Evolutionary conservation across 768 basidiomycete genomes (phyloP).

Genomic region (Lentinula guzmanii): DNA sequence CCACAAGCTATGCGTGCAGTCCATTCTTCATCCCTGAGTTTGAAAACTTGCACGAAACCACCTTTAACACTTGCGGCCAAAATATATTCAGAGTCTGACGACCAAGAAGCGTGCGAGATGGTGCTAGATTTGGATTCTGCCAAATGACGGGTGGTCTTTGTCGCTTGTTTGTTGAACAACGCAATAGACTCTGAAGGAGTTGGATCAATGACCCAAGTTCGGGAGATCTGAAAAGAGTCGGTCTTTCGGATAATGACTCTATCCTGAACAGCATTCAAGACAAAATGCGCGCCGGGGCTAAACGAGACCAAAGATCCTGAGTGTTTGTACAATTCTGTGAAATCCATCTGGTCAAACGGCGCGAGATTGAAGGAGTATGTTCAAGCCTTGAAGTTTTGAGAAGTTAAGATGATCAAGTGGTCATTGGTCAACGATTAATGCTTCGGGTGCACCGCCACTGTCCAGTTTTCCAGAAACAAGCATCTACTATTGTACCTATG

Average conservation of each 20-base stretch:
- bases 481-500: no score
- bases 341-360: slow-evolving; percentile 58
- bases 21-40: slow-evolving; percentile 77
- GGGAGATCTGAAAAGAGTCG: slow-evolving; percentile 76
- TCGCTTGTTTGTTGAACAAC: slow-evolving; percentile 28
- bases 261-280: slow-evolving; percentile 75
- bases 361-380: no score
- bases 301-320: slow-evolving; percentile 66
- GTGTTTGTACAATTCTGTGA: slow-evolving; percentile 81
- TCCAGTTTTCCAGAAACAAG: no score
- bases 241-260: slow-evolving; percentile 79
- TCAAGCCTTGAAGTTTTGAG: neutral
- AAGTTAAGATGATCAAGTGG: neutral
- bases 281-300: slow-evolving; percentile 83
- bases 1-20: slow-evolving; percentile 73
- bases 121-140: slow-evolving; percentile 25
- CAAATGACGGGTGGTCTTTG: slow-evolving; percentile 21
- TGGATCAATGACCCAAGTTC: slow-evolving; percentile 68
- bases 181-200: slow-evolving; percentile 45
- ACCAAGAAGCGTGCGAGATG: slow-evolving; percentile 81
- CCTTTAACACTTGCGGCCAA: slow-evolving; percentile 72
- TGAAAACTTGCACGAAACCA: slow-evolving; percentile 71
- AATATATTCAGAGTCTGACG: slow-evolving; percentile 82
- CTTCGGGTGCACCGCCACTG: neutral
- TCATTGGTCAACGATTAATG: no score